Evolutionary conservation across 2,329 filamentous ascomycete species (phyloP).

Genomic region (Monilinia fructicola): DNA sequence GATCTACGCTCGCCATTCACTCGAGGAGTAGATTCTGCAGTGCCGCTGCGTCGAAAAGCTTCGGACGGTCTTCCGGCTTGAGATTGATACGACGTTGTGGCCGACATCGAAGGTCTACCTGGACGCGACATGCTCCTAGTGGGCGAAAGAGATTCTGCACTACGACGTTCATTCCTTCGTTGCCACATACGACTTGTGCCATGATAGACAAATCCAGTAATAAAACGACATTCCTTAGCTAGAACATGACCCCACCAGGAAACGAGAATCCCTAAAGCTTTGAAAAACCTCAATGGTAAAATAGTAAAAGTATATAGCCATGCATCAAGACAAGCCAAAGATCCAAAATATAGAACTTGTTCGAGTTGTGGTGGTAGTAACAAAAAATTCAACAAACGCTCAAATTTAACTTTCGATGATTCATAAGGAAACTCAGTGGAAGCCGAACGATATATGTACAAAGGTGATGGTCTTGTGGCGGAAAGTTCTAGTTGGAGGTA

Average conservation of each 20-base stretch:
- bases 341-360: constrained; percentile 81
- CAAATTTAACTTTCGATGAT: constrained; percentile 87
- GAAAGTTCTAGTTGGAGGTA: constrained; percentile 65
- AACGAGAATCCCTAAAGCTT: constrained; percentile 72
- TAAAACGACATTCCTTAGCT: constrained; percentile 67
- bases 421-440: constrained; percentile 73
- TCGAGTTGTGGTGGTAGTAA: constrained; percentile 80
- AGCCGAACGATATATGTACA: constrained; percentile 64
- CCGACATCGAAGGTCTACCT: constrained; percentile 33
- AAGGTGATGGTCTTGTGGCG: constrained; percentile 59
- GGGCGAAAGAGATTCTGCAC: constrained; percentile 30
- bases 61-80: constrained; percentile 30
- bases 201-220: constrained; percentile 74
- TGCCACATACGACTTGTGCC: constrained; percentile 79
- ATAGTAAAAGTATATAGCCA: constrained; percentile 98
- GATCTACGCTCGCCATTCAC: constrained; percentile 34
- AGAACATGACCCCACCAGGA: constrained; percentile 77
- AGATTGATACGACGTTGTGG: constrained; percentile 33
- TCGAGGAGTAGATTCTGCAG: constrained; percentile 29
- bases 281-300: constrained; percentile 80
- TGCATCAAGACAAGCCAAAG: constrained; percentile 86
- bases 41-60: constrained; percentile 22
- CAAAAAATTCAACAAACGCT: constrained; percentile 86
- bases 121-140: constrained; percentile 38
- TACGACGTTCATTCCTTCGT: constrained; percentile 50